phyloP scores from a whole-genome alignment of 2,329 filamentous ascomycete genomes.

The Apiospora marii region DNA sequence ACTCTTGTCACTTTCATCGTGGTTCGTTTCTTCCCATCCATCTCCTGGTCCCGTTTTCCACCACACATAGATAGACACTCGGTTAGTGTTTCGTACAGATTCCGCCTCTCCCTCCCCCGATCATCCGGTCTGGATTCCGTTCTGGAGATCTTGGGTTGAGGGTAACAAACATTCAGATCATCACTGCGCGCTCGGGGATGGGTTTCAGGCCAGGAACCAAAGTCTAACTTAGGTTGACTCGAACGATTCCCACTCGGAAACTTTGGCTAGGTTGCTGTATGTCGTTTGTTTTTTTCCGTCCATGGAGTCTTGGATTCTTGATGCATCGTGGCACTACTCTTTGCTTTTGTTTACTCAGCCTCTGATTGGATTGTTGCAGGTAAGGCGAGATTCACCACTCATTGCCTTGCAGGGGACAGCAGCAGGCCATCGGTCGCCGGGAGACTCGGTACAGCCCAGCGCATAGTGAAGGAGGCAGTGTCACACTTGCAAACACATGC shows the following conservation, averaged over 20 bases:
- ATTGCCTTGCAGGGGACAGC: not conserved
- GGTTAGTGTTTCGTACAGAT: not conserved
- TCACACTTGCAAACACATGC: not conserved
- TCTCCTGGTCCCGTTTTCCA: not conserved
- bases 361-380: not conserved
- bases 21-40: not conserved
- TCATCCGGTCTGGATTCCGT: not conserved
- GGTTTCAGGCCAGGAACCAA: conserved; percentile 8
- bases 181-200: not conserved
- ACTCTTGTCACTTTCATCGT: not conserved
- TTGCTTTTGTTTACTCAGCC: conserved; percentile 1
- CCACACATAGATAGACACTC: not conserved
- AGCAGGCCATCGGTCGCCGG: not conserved
- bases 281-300: not conserved
- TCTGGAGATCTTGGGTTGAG: not conserved
- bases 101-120: not conserved
- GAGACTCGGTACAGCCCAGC: not conserved
- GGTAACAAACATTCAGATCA: not conserved
- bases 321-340: not conserved
- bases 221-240: not conserved
- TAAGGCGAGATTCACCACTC: not conserved
- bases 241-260: not conserved
- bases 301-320: not conserved
- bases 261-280: not conserved
- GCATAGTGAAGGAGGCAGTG: not conserved